Percentiles rank a stretch among this genome's conserved stretches.
phyloP scores from a whole-genome alignment of 2,329 filamentous ascomycete species.

The Venturia effusa region DNA sequence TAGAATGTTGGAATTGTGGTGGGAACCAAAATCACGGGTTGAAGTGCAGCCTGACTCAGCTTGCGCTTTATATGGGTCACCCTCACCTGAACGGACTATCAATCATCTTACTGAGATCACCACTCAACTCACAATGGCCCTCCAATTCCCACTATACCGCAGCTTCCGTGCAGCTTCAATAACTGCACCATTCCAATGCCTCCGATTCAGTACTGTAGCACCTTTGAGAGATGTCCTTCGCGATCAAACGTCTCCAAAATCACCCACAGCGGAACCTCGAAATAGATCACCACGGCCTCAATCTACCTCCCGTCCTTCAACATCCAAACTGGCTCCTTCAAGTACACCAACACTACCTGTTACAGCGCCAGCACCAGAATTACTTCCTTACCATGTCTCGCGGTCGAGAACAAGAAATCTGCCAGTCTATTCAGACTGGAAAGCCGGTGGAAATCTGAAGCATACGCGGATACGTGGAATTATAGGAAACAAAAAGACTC shows the following conservation, averaged over 20 bases:
- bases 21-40: background rate
- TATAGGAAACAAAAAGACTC: conserved; percentile 55
- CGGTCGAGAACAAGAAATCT: conserved; percentile 62
- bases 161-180: background rate
- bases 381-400: conserved; percentile 56
- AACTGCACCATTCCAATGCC: conserved; percentile 16
- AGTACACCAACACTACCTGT: conserved; percentile 16
- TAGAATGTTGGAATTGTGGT: background rate
- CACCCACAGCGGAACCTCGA: background rate
- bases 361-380: conserved; percentile 15
- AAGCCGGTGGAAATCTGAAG: conserved; percentile 65
- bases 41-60: background rate
- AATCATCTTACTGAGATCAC: background rate
- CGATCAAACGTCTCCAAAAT: background rate
- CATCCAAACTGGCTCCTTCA: conserved; percentile 16
- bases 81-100: background rate
- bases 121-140: background rate
- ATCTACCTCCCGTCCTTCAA: background rate
- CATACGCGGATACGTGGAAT: conserved; percentile 69
- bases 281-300: background rate
- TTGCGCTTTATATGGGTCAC: background rate
- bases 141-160: background rate
- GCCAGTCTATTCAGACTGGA: conserved; percentile 64
- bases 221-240: background rate
- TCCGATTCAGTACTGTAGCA: background rate